Base-by-base conservation (phyloP, 2,329 filamentous ascomycete genomes). In the Diaporthe aspalathi region DNA sequence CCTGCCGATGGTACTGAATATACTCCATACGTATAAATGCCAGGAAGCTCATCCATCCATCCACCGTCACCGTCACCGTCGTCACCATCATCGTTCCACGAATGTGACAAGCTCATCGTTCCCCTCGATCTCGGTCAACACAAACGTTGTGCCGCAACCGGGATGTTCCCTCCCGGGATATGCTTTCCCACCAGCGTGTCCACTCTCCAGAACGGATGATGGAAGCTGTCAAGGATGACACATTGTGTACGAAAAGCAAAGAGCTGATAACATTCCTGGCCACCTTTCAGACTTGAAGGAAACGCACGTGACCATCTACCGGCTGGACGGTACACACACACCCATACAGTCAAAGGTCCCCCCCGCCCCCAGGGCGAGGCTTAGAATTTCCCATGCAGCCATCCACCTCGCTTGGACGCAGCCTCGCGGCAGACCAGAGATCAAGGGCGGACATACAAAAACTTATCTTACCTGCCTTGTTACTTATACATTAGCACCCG, bases 201-300 rank as follows among this genome's bases (percentile, higher is more conserved):
- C 60, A 65, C 50, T 65, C 60, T 65, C 60, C 60, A 62, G 43
- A 16, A 17, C 35, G 11, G 35, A 7, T 11, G 45, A 49, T 22
- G 29, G 35, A 22, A 6, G 35, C 32, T 56, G 53, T 40, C 32
- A 35, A 35, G 32, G 32, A 9, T 35, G 9, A 35, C 32, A 35
- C 32, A 35, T 5, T n/a, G n/a, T n/a, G n/a, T n/a, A n/a, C 32
- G 27, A 63, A 63, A 63, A 49, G 60, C 29, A 49, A 49, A 43
- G 35, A 49, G 8, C 5, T 49, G 43, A 50, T 50, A 49, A 50
- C 43, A 65, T 65, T 65, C 50, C 9, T 29, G 70, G 35, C 47
- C 70, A 63, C 47, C 65, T 71, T 71, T 71, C 70, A 71, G 70
- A 71, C 54, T 53, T 47, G 68, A 49, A 66, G 60, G 32, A 32